Base-by-base conservation (phyloP, 1,284 basidiomycete species). In the Cutaneotrichosporon sp. region DNA sequence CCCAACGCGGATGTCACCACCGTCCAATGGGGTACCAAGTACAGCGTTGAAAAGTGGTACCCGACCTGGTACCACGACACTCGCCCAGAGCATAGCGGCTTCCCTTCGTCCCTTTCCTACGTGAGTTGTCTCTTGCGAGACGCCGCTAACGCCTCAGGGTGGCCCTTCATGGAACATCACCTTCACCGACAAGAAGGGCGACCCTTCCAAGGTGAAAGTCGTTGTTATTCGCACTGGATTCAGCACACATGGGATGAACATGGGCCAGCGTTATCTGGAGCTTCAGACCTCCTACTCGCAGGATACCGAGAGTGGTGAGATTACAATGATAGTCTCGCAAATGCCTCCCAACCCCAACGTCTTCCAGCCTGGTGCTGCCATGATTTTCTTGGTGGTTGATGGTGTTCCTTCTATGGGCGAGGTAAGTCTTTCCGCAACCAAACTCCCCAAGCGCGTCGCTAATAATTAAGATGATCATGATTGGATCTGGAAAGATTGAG, bases 181-280 rank as follows among this genome's bases (percentile, higher is more conserved):
- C 14, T 77, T 90, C 29, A 78, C 80, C 22, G 68, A 80, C 67
- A 77, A 80, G 4, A 85, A 86, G 17, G 77, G 82, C 48, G 67
- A 74, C 58, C 62, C 70, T 12, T 56, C 57, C 25, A 75, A 77
- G 5, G 81, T 83, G 51, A 88, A 92, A 34, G 86, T 83, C n/a
- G 82, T 84, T 49, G 76, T 97, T 60, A 79, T 89, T 51, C 87
- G 94, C 54, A 82, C 85, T 20, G 94, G 94, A 11, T 97, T 93
- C 80, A 89, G 89, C 5, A 97, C 91, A 0, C 93, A 97, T 72
- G 89, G 84, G 31, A 88, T 96, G 84, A 92, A 61, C 59, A 57
- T 67, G 54, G 74, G 74, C 42, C 74, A 75, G 59, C 61, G 73
- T 48, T 76, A 74, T 58, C 65, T 91, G 58, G 90, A 76, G 61